A percentile compares a stretch with the other conserved stretches of the same genome.
phyloP scores from a whole-genome alignment of 164 flowering plant species.

The Piper longum region DNA sequence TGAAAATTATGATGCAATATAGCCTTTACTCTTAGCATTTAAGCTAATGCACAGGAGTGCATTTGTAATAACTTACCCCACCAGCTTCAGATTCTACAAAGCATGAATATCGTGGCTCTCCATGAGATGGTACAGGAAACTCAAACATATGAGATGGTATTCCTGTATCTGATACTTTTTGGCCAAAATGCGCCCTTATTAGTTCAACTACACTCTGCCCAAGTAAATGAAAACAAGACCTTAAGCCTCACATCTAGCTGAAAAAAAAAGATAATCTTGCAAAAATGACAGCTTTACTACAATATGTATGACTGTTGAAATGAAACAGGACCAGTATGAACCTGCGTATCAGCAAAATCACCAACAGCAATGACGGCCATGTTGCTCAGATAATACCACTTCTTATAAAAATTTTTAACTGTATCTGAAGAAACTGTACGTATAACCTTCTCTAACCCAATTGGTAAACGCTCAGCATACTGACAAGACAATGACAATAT shows the following conservation, averaged over 20 bases:
- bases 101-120: slow-evolving; percentile 77
- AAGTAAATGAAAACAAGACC: slow-evolving; percentile 4
- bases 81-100: slow-evolving; percentile 93
- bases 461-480: slow-evolving; percentile 94
- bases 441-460: slow-evolving; percentile 85
- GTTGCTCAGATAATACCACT: slow-evolving; percentile 78
- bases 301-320: not conserved
- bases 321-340: slow-evolving; percentile 10
- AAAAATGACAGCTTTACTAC: not conserved
- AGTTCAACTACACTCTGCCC: slow-evolving; percentile 70
- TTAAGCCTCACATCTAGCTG: not conserved
- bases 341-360: slow-evolving; percentile 89
- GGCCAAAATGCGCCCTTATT: slow-evolving; percentile 66
- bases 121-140: slow-evolving; percentile 62
- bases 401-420: slow-evolving; percentile 60
- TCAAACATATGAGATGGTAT: slow-evolving; percentile 33
- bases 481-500: slow-evolving; percentile 23
- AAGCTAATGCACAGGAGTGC: not conserved
- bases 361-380: slow-evolving; percentile 98
- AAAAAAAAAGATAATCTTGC: not conserved
- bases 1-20: not conserved
- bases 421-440: slow-evolving; percentile 62
- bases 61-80: slow-evolving; percentile 43
- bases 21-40: not conserved
- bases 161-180: slow-evolving; percentile 29